Percentiles rank a stretch among this genome's conserved stretches.
phyloP scores from a whole-genome alignment of 148 eudicot genomes.

The Silene conica region DNA sequence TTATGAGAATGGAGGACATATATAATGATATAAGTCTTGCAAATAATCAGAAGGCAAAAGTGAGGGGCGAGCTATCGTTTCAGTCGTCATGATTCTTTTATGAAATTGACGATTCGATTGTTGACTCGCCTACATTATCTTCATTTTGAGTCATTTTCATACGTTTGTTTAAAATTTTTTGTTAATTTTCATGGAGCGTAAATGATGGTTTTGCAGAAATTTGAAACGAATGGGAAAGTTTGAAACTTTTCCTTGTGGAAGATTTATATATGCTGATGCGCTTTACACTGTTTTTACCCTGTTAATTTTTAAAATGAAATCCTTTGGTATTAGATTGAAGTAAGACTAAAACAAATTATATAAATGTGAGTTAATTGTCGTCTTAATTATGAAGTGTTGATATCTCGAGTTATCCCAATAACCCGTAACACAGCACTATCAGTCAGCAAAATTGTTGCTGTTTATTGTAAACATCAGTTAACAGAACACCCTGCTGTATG shows the following conservation, averaged over 20 bases:
- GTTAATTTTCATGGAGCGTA: not conserved
- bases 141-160: too few relatives aligned
- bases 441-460: too few relatives aligned
- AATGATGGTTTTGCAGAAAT: conserved; percentile 33
- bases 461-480: too few relatives aligned
- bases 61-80: conserved; percentile 83
- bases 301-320: too few relatives aligned
- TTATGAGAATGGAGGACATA: not conserved
- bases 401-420: too few relatives aligned
- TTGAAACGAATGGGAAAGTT: conserved; percentile 31
- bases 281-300: not conserved
- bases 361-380: too few relatives aligned
- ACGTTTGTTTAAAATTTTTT: too few relatives aligned
- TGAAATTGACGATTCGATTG: conserved; percentile 74
- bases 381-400: too few relatives aligned
- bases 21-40: not conserved
- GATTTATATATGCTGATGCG: conserved; percentile 24
- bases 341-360: too few relatives aligned
- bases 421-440: too few relatives aligned
- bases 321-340: too few relatives aligned
- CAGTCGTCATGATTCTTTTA: conserved; percentile 50
- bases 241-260: conserved; percentile 26
- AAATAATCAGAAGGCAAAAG: conserved; percentile 27
- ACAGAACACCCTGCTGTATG: too few relatives aligned
- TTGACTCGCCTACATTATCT: conserved; percentile 70